Percentiles rank a stretch among this genome's conserved stretches.
Evolutionary conservation across 2,329 filamentous ascomycete genomes (phyloP).

Genomic region (Trichoderma koningii): DNA sequence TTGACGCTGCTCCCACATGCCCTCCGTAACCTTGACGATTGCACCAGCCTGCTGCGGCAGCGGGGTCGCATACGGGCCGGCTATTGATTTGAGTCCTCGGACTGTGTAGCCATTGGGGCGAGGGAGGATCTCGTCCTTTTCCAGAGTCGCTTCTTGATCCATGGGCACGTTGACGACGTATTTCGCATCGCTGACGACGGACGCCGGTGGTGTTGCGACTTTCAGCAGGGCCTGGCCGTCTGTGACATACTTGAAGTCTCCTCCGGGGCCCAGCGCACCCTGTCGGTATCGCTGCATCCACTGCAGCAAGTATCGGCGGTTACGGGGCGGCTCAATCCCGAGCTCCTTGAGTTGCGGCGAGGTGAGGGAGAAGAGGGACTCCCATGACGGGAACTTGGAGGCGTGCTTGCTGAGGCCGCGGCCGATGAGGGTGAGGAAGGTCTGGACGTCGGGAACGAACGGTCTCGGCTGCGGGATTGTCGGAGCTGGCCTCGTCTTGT

Average conservation of each 20-base stretch:
- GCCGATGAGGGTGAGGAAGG: constrained; percentile 89
- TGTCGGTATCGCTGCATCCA: constrained; percentile 85
- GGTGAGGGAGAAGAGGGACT: constrained; percentile 80
- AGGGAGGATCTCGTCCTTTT: constrained; percentile 30
- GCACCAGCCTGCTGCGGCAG: constrained; percentile 67
- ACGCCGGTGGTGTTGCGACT: constrained; percentile 46
- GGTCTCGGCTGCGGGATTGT: constrained; percentile 71
- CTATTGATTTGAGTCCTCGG: constrained; percentile 67
- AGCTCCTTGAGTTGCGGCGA: constrained; percentile 77
- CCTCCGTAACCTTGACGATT: constrained; percentile 72
- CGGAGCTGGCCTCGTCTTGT: constrained; percentile 45
- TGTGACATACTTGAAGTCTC: constrained; percentile 73
- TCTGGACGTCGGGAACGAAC: constrained; percentile 80
- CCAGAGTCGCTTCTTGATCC: constrained; percentile 43
- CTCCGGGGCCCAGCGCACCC: constrained; percentile 77
- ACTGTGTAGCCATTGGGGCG: constrained; percentile 60
- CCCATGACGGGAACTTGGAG: constrained; percentile 87
- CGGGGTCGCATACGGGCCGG: constrained; percentile 72
- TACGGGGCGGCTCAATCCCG: constrained; percentile 82
- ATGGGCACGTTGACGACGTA: constrained; percentile 59
- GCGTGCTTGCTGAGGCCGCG: constrained; percentile 80
- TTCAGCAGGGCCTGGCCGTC: constrained; percentile 56
- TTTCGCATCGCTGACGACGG: constrained; percentile 48
- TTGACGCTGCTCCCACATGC: constrained; percentile 87
- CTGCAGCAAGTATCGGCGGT: constrained; percentile 78